phyloP scores from a whole-genome alignment of 768 basidiomycete species.

The Termitomyces titanicus region DNA sequence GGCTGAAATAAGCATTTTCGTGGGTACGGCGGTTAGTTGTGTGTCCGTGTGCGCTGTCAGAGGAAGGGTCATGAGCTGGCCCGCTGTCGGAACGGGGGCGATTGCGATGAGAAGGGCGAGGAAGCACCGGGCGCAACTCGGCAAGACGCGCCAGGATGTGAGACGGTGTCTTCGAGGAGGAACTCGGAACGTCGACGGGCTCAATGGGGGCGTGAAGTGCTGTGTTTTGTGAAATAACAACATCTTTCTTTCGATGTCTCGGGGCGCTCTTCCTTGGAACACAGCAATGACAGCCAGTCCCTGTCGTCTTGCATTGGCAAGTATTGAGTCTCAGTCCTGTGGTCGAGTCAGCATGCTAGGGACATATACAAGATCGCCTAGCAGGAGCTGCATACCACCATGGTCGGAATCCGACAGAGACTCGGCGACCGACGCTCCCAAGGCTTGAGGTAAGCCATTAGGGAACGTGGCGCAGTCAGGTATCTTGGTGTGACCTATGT shows the following conservation, averaged over 20 bases:
- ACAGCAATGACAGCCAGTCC: constrained; percentile 56
- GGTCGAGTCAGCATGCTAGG: constrained; percentile 41
- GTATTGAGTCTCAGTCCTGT: constrained; percentile 34
- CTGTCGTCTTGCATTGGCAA: constrained; percentile 45
- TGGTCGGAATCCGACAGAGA: constrained; percentile 58
- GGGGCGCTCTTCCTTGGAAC: constrained; percentile 43
- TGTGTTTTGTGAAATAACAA: constrained; percentile 5
- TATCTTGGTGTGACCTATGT: constrained; percentile 54
- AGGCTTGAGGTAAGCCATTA: constrained; percentile 66
- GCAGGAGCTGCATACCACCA: constrained; percentile 57
- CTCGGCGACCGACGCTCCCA: constrained; percentile 61
- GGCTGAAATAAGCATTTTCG: constrained; percentile 54
- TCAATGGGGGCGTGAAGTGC: constrained; percentile 6
- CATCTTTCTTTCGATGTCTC: constrained; percentile 29
- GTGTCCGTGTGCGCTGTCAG: constrained; percentile 38
- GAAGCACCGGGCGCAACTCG: constrained; percentile 67
- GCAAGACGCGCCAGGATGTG: constrained; percentile 60
- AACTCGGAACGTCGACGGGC: not conserved
- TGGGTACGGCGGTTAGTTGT: constrained; percentile 43
- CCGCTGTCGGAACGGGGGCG: constrained; percentile 25
- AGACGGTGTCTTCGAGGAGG: constrained; percentile 28
- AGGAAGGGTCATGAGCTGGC: constrained; percentile 46
- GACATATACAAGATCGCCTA: constrained; percentile 33
- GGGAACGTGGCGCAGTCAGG: constrained; percentile 77
- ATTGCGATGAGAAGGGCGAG: constrained; percentile 39